A percentile compares a stretch with the other conserved stretches of the same genome.
These are phyloP conservation scores for Spergularia azorica DNA, from an alignment of 179 eudicot species.

Conservation along the genomic window DNA sequence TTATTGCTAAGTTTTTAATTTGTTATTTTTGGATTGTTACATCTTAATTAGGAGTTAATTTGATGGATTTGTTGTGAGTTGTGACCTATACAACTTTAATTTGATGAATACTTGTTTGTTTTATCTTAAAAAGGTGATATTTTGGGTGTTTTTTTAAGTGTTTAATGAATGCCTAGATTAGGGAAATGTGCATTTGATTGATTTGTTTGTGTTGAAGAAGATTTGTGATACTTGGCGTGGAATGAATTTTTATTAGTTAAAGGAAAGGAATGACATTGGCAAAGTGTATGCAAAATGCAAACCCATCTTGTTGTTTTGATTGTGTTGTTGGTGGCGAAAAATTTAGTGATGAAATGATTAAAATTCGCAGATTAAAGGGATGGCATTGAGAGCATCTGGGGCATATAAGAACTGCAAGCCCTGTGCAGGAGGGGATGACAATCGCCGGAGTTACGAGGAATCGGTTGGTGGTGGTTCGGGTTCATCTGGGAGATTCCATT, in stretches of 20 bases:
- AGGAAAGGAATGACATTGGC: conserved; percentile 7
- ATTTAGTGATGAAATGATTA: background rate
- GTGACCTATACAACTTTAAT: background rate
- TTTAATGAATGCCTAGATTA: background rate
- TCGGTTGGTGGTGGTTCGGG: conserved; percentile 24
- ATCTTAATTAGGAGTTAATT: background rate
- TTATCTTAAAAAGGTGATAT: background rate
- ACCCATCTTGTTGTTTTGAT: background rate
- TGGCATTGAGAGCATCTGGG: conserved; percentile 84
- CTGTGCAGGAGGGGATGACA: conserved; percentile 28
- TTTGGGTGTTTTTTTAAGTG: background rate
- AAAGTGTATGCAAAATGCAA: background rate
- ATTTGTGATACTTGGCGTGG: too few species aligned
- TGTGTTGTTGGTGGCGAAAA: background rate
- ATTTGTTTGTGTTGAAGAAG: too few species aligned
- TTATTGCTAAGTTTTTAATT: background rate
- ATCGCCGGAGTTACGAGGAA: conserved; percentile 23
- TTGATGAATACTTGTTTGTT: background rate
- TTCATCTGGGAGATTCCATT: conserved; percentile 56
- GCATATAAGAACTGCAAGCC: conserved; percentile 67
- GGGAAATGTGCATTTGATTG: background rate
- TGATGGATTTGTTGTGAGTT: background rate
- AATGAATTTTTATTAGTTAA: background rate
- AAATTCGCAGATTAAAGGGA: conserved; percentile 65
- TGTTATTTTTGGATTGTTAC: background rate